Percentiles rank a stretch among this genome's conserved stretches.
Evolutionary conservation across 2,329 filamentous ascomycete genomes (phyloP).

Genomic region (Botrytis fragariae): DNA sequence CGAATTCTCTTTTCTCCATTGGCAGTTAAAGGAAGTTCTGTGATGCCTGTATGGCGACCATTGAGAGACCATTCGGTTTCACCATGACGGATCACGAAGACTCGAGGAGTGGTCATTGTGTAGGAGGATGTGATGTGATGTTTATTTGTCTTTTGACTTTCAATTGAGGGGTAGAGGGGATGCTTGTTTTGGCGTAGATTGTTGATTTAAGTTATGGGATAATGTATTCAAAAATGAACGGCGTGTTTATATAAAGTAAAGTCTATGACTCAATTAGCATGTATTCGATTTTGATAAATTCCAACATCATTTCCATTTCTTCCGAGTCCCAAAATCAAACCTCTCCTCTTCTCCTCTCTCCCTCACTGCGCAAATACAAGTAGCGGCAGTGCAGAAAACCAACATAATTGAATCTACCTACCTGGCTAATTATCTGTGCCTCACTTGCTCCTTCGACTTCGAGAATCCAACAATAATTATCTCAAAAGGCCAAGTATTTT

Average conservation of each 20-base stretch:
- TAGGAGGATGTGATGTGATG: neutral
- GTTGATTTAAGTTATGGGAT: neutral
- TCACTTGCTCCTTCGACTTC: neutral
- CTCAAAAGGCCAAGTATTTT: neutral
- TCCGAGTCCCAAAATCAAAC: neutral
- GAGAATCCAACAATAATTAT: neutral
- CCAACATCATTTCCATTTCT: neutral
- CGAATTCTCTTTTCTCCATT: slow-evolving; percentile 75
- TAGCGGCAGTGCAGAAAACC: neutral
- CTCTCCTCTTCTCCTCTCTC: neutral
- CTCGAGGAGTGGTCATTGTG: slow-evolving; percentile 56
- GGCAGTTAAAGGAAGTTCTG: slow-evolving; percentile 81
- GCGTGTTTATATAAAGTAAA: neutral
- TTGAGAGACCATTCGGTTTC: slow-evolving; percentile 94
- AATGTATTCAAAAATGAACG: neutral
- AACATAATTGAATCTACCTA: neutral
- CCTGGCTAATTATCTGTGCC: neutral
- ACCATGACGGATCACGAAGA: slow-evolving; percentile 84
- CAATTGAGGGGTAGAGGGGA: neutral
- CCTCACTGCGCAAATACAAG: neutral
- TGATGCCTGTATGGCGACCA: slow-evolving; percentile 77
- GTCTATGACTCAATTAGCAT: neutral
- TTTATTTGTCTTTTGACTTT: neutral
- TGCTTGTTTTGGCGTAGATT: neutral
- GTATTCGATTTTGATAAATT: neutral